Evolutionary conservation across 2,329 filamentous ascomycete species (phyloP), one percentile per base, ranked within the genome.

Genomic region (Claviceps digitariae): DNA sequence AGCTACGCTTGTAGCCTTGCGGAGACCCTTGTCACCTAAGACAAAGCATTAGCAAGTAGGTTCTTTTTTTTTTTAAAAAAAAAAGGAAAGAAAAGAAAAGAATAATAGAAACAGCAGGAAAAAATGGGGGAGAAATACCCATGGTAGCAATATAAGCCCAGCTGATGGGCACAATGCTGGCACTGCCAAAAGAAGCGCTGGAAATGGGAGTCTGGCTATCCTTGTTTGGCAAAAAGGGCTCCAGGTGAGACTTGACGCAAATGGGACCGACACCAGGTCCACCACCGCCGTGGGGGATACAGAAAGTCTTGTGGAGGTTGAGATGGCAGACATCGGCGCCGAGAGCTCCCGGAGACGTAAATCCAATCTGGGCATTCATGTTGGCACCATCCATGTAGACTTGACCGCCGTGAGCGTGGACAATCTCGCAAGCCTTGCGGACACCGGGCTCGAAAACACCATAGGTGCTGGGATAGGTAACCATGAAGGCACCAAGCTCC

Each of bases 381-480:
- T 97, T 97, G 59, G 91, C 91, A 48, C 91, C 91, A 66, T 97
- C 91, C 91, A 97, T 96, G 75, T 96, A 97, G 17, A 97, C 91
- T 65, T 94, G 88, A 10, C 91, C 91, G 51, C 91, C 91, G 64
- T 94, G 75, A 58, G 86, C 70, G 72, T 97, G 91, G 20, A 97
- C 89, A 31, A 94, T 74, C 53, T 89, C 74, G 69, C 90, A 95
- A 17, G 84, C 90, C 64, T 86, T 81, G 73, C 90, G 93, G 67
- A 95, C 81, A 58, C 83, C 79, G 2, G 90, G 90, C 74, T 97
- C 91, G 64, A 95, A 97, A 31, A 97, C 88, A 66, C 91, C 91
- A 60, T 86, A 97, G 0, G 91, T 97, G 67, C 86, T 93, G 34
- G 91, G 91, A 67, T 97, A 97, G 2, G 91, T 97, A 63, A 97